A percentile compares a stretch with the other conserved stretches of the same genome.
phyloP scores from a whole-genome alignment of 768 basidiomycete genomes.

The Tulasnella sp. region DNA sequence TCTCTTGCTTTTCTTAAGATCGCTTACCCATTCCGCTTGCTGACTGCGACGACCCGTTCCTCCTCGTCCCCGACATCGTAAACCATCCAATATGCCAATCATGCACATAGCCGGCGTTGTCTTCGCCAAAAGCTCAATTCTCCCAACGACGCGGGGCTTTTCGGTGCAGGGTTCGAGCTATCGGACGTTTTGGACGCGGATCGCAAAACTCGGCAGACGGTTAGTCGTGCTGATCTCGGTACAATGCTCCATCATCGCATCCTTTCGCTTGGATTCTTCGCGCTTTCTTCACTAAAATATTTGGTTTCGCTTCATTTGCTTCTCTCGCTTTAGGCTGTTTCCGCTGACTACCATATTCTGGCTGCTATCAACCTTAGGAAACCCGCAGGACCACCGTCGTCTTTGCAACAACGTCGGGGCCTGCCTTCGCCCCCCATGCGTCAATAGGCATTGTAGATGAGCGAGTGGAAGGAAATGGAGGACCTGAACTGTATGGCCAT shows the following conservation, averaged over 20 bases:
- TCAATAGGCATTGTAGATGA: not conserved
- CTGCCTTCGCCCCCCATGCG: not conserved
- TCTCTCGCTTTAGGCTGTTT: not conserved
- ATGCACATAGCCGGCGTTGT: no score
- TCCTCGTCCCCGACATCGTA: no score
- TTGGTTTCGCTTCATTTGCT: not conserved
- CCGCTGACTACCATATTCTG: not conserved
- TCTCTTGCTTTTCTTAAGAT: no score
- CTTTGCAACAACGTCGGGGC: not conserved
- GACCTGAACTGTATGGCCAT: not conserved
- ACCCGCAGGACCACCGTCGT: not conserved
- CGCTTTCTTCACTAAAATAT: not conserved
- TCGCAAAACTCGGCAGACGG: not conserved
- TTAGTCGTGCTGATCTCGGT: not conserved
- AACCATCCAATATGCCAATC: no score
- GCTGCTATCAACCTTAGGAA: not conserved
- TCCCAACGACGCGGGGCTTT: not conserved
- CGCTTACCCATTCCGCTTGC: no score
- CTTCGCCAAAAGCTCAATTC: not conserved
- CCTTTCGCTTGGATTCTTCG: no score
- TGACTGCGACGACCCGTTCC: no score
- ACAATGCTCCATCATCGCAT: not conserved
- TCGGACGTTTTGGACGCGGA: not conserved
- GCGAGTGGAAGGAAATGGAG: not conserved
- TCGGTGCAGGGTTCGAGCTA: not conserved